These are phyloP conservation scores for Penicillium hesseltinei DNA, from an alignment of 2,329 filamentous ascomycete genomes.

Conservation along the genomic window DNA sequence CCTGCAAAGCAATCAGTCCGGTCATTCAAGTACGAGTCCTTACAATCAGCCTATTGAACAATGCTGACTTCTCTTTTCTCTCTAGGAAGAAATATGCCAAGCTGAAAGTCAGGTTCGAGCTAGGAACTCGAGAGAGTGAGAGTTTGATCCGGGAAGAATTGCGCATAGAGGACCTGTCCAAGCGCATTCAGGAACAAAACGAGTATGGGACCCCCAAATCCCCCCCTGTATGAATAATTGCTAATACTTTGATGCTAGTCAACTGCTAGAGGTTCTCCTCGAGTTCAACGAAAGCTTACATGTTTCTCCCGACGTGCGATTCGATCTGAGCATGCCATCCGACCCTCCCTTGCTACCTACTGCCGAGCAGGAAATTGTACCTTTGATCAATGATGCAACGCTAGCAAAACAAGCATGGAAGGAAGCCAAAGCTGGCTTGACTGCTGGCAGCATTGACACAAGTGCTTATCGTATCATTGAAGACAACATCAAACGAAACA, in stretches of 20 bases:
- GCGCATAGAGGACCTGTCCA: constrained; percentile 74
- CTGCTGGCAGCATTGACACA: constrained; percentile 36
- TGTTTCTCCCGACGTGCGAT: constrained; percentile 70
- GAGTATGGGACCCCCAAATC: constrained; percentile 62
- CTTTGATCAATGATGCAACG: constrained; percentile 32
- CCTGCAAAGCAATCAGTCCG: constrained; percentile 58
- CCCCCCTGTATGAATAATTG: neutral
- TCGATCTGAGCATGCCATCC: constrained; percentile 60
- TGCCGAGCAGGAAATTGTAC: constrained; percentile 40
- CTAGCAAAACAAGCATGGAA: constrained; percentile 37
- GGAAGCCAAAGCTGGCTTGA: constrained; percentile 40
- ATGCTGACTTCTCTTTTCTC: constrained; percentile 13
- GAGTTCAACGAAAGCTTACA: constrained; percentile 84
- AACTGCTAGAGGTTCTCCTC: constrained; percentile 81
- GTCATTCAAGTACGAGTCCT: constrained; percentile 59
- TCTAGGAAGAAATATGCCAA: constrained; percentile 83
- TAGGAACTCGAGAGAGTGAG: constrained; percentile 71
- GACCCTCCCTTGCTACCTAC: constrained; percentile 50
- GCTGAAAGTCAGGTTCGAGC: constrained; percentile 76
- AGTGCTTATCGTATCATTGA: constrained; percentile 41
- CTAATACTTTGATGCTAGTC: constrained; percentile 54
- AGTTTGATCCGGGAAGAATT: constrained; percentile 72
- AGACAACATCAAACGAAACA: constrained; percentile 38
- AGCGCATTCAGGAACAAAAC: constrained; percentile 83
- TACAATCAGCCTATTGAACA: neutral